Percentiles rank a stretch among this genome's conserved stretches.
Evolutionary conservation across 2,329 filamentous ascomycete genomes (phyloP).

Genomic region (Pyricularia pennisetigena): DNA sequence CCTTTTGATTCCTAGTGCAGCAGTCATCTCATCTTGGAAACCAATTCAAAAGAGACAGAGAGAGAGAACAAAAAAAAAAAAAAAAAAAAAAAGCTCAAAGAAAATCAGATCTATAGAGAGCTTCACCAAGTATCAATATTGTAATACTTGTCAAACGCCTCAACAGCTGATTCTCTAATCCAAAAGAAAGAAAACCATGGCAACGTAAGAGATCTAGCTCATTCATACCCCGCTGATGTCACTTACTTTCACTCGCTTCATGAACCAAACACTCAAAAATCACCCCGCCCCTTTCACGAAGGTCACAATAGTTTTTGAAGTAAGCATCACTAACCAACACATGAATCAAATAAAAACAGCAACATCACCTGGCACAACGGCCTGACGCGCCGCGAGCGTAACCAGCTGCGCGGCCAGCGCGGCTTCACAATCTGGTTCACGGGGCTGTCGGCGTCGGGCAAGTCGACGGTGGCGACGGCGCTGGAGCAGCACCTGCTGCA

Average conservation of each 20-base stretch:
- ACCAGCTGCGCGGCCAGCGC: slow-evolving; percentile 65
- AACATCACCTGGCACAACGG: slow-evolving; percentile 88
- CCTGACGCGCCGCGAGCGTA: slow-evolving; percentile 70
- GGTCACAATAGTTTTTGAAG: not conserved
- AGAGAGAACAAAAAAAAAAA: too few species aligned
- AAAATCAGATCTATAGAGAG: not conserved
- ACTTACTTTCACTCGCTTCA: not conserved
- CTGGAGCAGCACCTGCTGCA: slow-evolving; percentile 96
- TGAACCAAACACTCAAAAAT: not conserved
- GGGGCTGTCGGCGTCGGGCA: slow-evolving; percentile 89
- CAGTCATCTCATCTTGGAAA: not conserved
- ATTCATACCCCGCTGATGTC: not conserved
- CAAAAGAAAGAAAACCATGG: not conserved
- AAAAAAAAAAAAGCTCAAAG: not conserved
- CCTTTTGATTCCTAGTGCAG: not conserved
- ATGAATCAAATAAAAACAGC: slow-evolving; percentile 29
- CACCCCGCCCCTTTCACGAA: not conserved
- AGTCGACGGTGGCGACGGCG: slow-evolving; percentile 92
- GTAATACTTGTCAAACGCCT: not conserved
- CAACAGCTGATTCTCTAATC: not conserved
- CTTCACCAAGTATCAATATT: not conserved
- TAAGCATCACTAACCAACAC: not conserved
- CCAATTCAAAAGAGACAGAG: not conserved
- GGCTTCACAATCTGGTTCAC: slow-evolving; percentile 98
- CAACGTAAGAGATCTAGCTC: not conserved